Conservation (phyloP, 306 rosid genomes). For the Citrullus amarus region DNA sequence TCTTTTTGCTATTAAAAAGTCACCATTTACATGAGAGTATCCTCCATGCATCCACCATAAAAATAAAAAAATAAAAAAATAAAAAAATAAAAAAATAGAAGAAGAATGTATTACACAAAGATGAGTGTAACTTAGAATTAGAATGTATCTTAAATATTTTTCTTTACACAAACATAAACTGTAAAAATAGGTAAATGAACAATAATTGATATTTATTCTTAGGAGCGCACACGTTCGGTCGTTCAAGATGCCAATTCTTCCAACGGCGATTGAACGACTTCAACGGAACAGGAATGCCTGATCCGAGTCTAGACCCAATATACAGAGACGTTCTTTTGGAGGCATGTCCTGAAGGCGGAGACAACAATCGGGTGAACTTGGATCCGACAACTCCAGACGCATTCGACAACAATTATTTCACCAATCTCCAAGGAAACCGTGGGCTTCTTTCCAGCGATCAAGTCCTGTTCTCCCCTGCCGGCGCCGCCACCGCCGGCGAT, state of each 20-base stretch:
- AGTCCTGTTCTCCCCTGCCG: conserved; percentile 12
- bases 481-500: not conserved
- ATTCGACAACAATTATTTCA: conserved; percentile 57
- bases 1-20: no score
- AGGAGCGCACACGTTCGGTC: conserved; percentile 70
- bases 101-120: no score
- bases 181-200: no score
- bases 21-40: no score
- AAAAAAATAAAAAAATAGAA: no score
- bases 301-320: conserved; percentile 42
- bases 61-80: no score
- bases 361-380: not conserved
- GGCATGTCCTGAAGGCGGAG: conserved; percentile 11
- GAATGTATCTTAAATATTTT: no score
- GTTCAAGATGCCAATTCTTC: conserved; percentile 45
- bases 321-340: conserved; percentile 36
- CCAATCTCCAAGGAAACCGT: conserved; percentile 5
- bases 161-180: no score
- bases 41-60: no score
- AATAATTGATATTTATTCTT: no score
- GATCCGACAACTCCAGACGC: conserved; percentile 5
- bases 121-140: no score
- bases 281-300: conserved; percentile 30
- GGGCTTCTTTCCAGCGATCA: conserved; percentile 7
- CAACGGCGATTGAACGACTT: conserved; percentile 38